Conservation (phyloP, 1,284 basidiomycete genomes). For the Tilletiopsis washingtonensis region DNA sequence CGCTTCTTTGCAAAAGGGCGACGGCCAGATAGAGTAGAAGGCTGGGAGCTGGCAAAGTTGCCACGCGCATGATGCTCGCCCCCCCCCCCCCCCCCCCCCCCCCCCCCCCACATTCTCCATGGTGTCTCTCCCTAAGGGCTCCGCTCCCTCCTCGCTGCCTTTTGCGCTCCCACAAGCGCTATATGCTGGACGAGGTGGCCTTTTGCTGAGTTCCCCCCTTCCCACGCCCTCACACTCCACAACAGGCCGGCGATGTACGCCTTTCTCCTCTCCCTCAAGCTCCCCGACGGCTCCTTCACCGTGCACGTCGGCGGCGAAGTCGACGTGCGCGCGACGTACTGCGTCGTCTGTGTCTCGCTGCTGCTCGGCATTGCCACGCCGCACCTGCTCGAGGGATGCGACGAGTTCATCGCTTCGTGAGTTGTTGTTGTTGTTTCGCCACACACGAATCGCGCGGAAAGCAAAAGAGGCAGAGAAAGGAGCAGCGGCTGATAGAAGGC, state of each 20-base stretch:
- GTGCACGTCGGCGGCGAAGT: slow-evolving; percentile 83
- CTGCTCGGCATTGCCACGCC: slow-evolving; percentile 77
- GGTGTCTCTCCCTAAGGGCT: too few relatives aligned
- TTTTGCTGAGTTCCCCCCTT: neutral
- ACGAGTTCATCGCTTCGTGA: slow-evolving; percentile 59
- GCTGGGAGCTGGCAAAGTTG: too few relatives aligned
- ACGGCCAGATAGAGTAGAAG: too few relatives aligned
- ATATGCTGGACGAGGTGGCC: neutral
- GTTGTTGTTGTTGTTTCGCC: slow-evolving; percentile 6
- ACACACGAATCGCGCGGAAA: too few relatives aligned
- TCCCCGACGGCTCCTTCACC: slow-evolving; percentile 85
- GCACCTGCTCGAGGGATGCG: slow-evolving; percentile 60
- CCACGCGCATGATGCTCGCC: too few relatives aligned
- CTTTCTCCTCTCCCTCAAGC: slow-evolving; percentile 89
- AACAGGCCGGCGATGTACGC: slow-evolving; percentile 59
- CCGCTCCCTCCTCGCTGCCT: too few relatives aligned
- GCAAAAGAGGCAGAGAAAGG: too few relatives aligned
- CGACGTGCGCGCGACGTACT: slow-evolving; percentile 78
- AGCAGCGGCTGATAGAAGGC: too few relatives aligned
- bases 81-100: too few relatives aligned
- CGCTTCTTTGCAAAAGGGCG: too few relatives aligned
- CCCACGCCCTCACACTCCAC: neutral
- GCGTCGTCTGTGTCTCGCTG: slow-evolving; percentile 63
- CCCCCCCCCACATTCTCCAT: too few relatives aligned
- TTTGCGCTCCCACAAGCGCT: too few relatives aligned